A percentile compares a stretch with the other conserved stretches of the same genome.
Conservation (phyloP, 371 early-diverging fungal genomes). For the Mucor mucedo region DNA sequence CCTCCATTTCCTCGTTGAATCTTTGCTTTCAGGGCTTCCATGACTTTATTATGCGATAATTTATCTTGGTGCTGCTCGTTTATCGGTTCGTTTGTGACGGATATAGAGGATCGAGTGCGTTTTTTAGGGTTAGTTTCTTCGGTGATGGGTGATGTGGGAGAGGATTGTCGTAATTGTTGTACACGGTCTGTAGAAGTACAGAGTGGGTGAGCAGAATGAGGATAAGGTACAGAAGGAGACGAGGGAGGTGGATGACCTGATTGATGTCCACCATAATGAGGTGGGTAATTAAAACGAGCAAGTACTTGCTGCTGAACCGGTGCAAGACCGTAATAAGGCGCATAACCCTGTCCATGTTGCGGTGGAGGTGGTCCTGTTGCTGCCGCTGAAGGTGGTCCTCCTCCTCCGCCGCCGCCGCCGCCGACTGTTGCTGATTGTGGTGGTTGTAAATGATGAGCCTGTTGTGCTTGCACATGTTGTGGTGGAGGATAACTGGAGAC, state of each 20-base stretch:
- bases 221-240: slow-evolving; percentile 38
- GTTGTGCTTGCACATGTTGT: not conserved
- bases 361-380: not conserved
- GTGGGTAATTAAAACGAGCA: slow-evolving; percentile 34
- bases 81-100: slow-evolving; percentile 3
- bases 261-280: slow-evolving; percentile 7
- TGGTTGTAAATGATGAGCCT: slow-evolving; percentile 5
- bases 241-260: slow-evolving; percentile 19
- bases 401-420: no score
- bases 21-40: slow-evolving; percentile 46
- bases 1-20: slow-evolving; percentile 31
- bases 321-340: slow-evolving; percentile 31
- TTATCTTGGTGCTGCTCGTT: slow-evolving; percentile 18
- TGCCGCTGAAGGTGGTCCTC: not conserved
- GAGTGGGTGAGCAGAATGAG: slow-evolving; percentile 47
- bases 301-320: slow-evolving; percentile 46
- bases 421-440: not conserved
- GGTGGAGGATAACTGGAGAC: slow-evolving; percentile 2
- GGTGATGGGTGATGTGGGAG: slow-evolving; percentile 9
- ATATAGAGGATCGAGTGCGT: slow-evolving; percentile 22
- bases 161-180: slow-evolving; percentile 9
- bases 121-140: slow-evolving; percentile 12
- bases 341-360: not conserved
- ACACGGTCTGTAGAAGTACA: slow-evolving; percentile 28
- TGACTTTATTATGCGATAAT: slow-evolving; percentile 39